phyloP scores from a whole-genome alignment of 257 asterid species.

The Ilex asprella region DNA sequence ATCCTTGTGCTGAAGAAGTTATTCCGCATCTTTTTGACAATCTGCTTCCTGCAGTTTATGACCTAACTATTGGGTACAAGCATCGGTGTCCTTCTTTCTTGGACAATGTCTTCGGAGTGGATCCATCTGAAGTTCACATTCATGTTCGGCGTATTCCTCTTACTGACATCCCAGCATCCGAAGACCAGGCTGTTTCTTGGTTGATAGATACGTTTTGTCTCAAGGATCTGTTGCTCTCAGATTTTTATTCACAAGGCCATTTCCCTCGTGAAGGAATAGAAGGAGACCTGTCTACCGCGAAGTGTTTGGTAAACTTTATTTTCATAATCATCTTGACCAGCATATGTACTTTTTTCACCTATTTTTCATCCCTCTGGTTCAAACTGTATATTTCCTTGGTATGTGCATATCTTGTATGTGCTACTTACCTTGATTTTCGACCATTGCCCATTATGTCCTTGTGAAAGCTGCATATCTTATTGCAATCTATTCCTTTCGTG shows the following conservation, averaged over 20 bases:
- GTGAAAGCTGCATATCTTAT: constrained; percentile 2
- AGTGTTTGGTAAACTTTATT: constrained; percentile 44
- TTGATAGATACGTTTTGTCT: constrained; percentile 53
- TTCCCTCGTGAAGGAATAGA: constrained; percentile 65
- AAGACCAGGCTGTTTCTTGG: constrained; percentile 52
- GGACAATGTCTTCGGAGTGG: constrained; percentile 80
- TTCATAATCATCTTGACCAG: constrained; percentile 50
- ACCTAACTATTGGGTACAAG: constrained; percentile 75
- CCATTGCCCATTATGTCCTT: constrained; percentile 47
- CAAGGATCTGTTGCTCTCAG: constrained; percentile 63
- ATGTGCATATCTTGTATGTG: constrained; percentile 47
- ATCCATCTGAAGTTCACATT: constrained; percentile 88
- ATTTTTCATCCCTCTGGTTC: constrained; percentile 71
- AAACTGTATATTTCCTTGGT: constrained; percentile 58
- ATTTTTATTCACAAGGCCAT: constrained; percentile 51
- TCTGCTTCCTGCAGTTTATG: constrained; percentile 53
- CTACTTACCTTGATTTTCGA: constrained; percentile 52
- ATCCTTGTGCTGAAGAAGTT: too few species aligned
- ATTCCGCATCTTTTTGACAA: too few species aligned
- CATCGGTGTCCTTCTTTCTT: constrained; percentile 65
- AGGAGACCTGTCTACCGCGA: constrained; percentile 40
- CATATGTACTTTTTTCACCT: constrained; percentile 47
- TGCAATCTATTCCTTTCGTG: too few species aligned
- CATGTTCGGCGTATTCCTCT: constrained; percentile 51
- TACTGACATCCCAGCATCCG: constrained; percentile 49